phyloP scores from a whole-genome alignment of 164 flowering plant genomes.

The Vitis rupestris region DNA sequence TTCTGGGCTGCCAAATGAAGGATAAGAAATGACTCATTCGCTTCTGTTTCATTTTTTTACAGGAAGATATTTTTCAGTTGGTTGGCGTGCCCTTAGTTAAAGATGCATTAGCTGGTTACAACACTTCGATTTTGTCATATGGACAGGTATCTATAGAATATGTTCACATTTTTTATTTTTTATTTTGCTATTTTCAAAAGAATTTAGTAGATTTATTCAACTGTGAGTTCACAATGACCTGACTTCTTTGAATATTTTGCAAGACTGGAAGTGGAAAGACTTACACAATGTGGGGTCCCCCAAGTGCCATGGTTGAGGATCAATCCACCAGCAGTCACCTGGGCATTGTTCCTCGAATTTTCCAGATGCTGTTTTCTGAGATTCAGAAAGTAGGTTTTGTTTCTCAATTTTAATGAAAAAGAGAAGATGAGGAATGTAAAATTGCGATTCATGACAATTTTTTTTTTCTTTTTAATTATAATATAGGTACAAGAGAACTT shows the following conservation, averaged over 20 bases:
- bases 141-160: constrained; percentile 69
- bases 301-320: constrained; percentile 86
- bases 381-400: constrained; percentile 58
- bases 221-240: background rate
- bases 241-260: constrained; percentile 10
- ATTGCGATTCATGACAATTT: background rate
- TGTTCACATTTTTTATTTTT: background rate
- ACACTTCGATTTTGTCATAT: constrained; percentile 72
- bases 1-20: background rate
- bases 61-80: constrained; percentile 80
- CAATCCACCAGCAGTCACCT: constrained; percentile 49
- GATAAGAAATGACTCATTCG: background rate
- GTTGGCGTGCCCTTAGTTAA: constrained; percentile 85
- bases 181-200: background rate
- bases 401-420: background rate
- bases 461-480: constrained; percentile 3
- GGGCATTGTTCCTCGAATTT: constrained; percentile 90
- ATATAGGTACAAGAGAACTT: constrained; percentile 59
- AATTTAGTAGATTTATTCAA: background rate
- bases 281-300: constrained; percentile 99
- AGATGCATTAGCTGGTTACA: constrained; percentile 80
- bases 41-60: constrained; percentile 10
- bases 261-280: constrained; percentile 96
- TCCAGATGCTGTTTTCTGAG: constrained; percentile 76
- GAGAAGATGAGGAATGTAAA: background rate